Evolutionary conservation across 2,329 filamentous ascomycete species (phyloP), one percentile per base, ranked within the genome.

Genomic region (Fusarium poae): DNA sequence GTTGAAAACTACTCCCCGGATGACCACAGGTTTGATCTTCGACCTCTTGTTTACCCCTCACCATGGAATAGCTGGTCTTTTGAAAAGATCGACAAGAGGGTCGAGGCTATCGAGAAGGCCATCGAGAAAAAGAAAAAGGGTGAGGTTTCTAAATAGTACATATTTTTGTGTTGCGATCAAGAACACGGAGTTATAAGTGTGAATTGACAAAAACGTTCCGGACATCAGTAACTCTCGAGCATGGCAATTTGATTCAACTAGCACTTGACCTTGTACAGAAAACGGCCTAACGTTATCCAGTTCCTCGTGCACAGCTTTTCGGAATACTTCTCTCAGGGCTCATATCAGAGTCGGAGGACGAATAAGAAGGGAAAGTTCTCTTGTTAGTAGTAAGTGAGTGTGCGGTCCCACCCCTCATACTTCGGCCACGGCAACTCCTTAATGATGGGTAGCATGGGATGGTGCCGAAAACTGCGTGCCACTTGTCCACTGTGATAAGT

Each of bases 81-180:
- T 45, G 79, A 78, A 64, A 79, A 72, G 68, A 81, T 82, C 37
- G 80, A 83, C 55, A 71, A 72, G 64, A 76, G 77, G 60, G 67
- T 80, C 2, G 76, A 73, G 48, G 75, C 68, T 50, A 68, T 81
- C 7, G 75, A 81, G 55, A 77, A 68, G 65, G 50, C 50, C 27
- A 4, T 67, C 5, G 63, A 67, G 13, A 62, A 50, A 32, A 65
- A 65, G 55, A 65, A 66, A 45, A 37, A 60, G 69, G 58, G 32
- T 7, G 20, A 16, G 18, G 23, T 10, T 8, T 57, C 27, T 2
- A 34, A 44, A 6, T 63, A 62, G 42, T 62, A 27, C 20, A 42
- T 42, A 9, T 42, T 15, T 16, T 16, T 23, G 21, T 42, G 15
- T 11, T 13, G 39, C n/a, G 3, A 42, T 57, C 40, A 57, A 25